A percentile compares a stretch with the other conserved stretches of the same genome.
Evolutionary conservation across 257 asterid species (phyloP).

Genomic region (Nicotiana obtusifolia): DNA sequence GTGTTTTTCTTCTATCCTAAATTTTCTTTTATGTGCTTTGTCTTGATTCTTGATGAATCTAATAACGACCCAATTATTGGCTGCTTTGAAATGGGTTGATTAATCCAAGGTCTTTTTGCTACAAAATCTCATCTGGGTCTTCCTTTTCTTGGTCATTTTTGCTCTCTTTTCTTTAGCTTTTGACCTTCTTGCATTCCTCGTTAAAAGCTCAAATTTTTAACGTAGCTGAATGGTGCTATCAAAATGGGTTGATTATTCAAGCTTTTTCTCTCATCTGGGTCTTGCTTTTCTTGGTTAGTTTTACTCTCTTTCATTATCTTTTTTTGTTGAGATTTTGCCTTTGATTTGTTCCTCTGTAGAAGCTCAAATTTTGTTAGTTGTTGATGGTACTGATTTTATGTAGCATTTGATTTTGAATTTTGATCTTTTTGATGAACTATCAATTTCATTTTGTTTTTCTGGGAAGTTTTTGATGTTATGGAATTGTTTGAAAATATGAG

Average conservation of each 20-base stretch:
- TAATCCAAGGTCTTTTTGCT: neutral
- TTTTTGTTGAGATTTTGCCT: neutral
- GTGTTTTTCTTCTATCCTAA: neutral
- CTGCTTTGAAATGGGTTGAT: neutral
- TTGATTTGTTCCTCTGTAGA: neutral
- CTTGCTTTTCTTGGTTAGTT: neutral
- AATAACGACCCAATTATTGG: neutral
- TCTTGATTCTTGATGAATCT: neutral
- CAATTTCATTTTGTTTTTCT: neutral
- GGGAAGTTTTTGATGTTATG: neutral
- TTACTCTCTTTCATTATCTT: neutral
- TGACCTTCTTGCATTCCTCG: neutral
- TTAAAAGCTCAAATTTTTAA: neutral
- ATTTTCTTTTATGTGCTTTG: neutral
- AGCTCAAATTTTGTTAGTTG: neutral
- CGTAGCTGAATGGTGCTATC: neutral
- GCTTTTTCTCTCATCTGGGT: neutral
- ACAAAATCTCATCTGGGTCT: slow-evolving; percentile 22
- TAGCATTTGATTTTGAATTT: neutral
- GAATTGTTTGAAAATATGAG: neutral
- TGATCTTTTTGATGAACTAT: neutral
- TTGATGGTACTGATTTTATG: neutral
- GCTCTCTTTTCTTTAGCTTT: neutral
- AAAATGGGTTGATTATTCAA: slow-evolving; percentile 2
- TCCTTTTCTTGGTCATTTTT: slow-evolving; percentile 35